Evolutionary conservation across 345 rosid genomes (phyloP), one percentile per base, ranked within the genome.

Genomic region (Odontarrhena argentea): DNA sequence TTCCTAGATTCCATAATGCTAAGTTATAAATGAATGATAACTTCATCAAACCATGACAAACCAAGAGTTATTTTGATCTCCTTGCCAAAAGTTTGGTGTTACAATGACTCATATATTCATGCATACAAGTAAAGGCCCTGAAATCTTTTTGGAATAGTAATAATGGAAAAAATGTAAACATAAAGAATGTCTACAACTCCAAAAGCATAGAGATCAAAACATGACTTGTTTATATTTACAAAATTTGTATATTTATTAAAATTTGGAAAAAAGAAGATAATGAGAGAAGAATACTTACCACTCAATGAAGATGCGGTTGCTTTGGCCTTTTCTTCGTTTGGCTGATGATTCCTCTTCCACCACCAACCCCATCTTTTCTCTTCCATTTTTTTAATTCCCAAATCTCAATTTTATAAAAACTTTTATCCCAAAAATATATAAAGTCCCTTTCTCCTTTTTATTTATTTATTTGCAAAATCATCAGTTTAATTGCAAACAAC

Each of bases 301-400:
- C 95, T 79, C 88, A 65, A 80, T 81, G 37, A 7, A 58, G 89
- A 87, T 90, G 89, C 69, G 96, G 83, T 84, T 85, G 69, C 42
- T 51, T 79, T 78, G 84, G 79, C 69, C 53, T 59, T 57, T 65
- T 78, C 71, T 75, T 46, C 73, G 68, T 79, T 49, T 68, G 71
- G 80, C 78, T 52, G 67, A 77, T 82, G 75, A 74, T 69, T 74
- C 73, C 78, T 71, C 82, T 69, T 12, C 83, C 91, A 83, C 84
- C 86, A 60, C 38, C 81, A 80, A 82, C 70, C 78, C 75, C 46
- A 60, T 57, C 36, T 66, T 10, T 50, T 28, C 18, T 26, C 53
- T 48, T 63, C 40, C 0, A 38, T 15, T 56, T 26, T 68, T 64
- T 54, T 3, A 3, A 13, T 35, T 36, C 38, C 2, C 40, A 43